A percentile compares a stretch with the other conserved stretches of the same genome.
These are phyloP conservation scores for Colletotrichum sp. DNA, from an alignment of 2,329 filamentous ascomycete genomes.

Conservation along the genomic window DNA sequence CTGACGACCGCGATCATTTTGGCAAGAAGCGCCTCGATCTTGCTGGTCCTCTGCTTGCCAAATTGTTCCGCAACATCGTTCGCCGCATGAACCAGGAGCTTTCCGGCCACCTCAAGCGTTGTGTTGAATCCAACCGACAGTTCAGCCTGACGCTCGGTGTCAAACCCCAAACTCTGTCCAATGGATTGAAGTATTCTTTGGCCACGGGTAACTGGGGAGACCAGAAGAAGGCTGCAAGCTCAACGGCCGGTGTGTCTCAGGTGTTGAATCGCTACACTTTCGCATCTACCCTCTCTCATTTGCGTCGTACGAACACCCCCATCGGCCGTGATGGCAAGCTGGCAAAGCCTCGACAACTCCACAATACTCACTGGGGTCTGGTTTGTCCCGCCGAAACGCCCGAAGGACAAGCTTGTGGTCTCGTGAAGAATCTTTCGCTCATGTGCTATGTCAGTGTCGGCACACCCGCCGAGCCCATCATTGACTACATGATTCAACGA, in stretches of 20 bases:
- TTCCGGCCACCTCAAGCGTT: slow-evolving; percentile 88
- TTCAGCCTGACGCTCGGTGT: slow-evolving; percentile 92
- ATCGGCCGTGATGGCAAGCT: slow-evolving; percentile 98
- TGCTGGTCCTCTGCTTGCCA: slow-evolving; percentile 92
- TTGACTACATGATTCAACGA: slow-evolving; percentile 93
- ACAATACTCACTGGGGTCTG: slow-evolving; percentile 98
- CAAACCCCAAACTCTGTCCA: slow-evolving; percentile 89
- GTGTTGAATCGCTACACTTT: slow-evolving; percentile 98
- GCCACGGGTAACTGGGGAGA: slow-evolving; percentile 99
- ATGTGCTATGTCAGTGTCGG: slow-evolving; percentile 99
- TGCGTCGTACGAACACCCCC: slow-evolving; percentile 95
- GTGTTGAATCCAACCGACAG: slow-evolving; percentile 85
- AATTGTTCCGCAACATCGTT: slow-evolving; percentile 92
- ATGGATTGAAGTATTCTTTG: slow-evolving; percentile 94
- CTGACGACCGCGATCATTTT: slow-evolving; percentile 97
- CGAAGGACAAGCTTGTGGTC: slow-evolving; percentile 96
- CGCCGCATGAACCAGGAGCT: slow-evolving; percentile 91
- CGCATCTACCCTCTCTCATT: slow-evolving; percentile 93
- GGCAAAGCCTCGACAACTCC: slow-evolving; percentile 94
- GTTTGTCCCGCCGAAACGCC: slow-evolving; percentile 98
- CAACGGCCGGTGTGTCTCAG: slow-evolving; percentile 96
- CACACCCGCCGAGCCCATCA: slow-evolving; percentile 86
- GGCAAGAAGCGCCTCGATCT: slow-evolving; percentile 98
- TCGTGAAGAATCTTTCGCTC: slow-evolving; percentile 96
- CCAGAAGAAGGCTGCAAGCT: slow-evolving; percentile 95